Percentiles rank a stretch among this genome's conserved stretches.
These are phyloP conservation scores for Carex myosuroides DNA, from an alignment of 176 grass and related monocot genomes.

Conservation along the genomic window DNA sequence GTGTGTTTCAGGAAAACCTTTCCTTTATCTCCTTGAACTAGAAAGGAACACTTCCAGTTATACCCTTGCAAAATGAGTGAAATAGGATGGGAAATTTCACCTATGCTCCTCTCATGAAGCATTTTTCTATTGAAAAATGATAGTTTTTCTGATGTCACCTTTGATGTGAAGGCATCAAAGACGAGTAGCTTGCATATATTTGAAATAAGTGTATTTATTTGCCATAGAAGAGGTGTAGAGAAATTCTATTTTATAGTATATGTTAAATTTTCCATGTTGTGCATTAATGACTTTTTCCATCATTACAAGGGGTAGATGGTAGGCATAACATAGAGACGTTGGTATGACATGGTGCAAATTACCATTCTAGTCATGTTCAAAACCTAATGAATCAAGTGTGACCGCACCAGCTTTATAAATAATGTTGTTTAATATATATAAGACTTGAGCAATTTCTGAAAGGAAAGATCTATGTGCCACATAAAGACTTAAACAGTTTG, in stretches of 20 bases:
- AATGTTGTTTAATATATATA: not conserved
- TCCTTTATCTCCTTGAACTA: not conserved
- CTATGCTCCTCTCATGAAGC: not conserved
- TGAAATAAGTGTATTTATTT: not conserved
- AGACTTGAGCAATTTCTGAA: not conserved
- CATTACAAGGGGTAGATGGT: not conserved
- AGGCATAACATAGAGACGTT: not conserved
- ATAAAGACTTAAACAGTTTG: no score
- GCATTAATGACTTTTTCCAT: not conserved
- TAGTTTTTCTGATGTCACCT: not conserved
- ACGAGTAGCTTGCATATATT: not conserved
- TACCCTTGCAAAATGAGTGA: not conserved
- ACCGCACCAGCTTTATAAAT: not conserved
- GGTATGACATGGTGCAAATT: not conserved
- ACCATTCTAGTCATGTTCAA: not conserved
- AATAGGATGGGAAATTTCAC: not conserved
- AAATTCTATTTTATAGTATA: not conserved
- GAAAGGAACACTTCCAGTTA: not conserved
- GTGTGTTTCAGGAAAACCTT: not conserved
- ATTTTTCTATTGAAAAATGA: not conserved
- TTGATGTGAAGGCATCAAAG: not conserved
- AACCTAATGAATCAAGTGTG: not conserved
- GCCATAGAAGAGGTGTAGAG: not conserved
- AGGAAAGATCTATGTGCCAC: not conserved
- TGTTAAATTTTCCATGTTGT: not conserved